Percentiles rank a stretch among this genome's conserved stretches.
Conservation (phyloP, 2,329 filamentous ascomycete species). For the Penicillium aurantiogriseum region DNA sequence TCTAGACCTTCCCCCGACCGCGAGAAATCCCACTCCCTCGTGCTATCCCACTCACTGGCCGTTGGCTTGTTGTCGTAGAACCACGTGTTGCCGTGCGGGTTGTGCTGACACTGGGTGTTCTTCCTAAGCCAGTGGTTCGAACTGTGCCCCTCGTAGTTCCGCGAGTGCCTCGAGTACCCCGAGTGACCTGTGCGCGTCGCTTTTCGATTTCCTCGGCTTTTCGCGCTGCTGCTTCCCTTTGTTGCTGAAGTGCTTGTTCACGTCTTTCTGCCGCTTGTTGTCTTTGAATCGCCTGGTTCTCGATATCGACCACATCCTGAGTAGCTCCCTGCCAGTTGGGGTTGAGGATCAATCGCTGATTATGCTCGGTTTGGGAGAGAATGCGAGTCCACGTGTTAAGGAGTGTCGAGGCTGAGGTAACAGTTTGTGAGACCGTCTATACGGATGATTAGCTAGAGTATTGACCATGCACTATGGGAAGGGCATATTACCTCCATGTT, state of each 20-base stretch:
- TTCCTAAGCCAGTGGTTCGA: conserved; percentile 35
- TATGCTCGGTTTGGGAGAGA: conserved; percentile 94
- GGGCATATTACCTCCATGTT: conserved; percentile 47
- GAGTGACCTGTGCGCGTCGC: conserved; percentile 36
- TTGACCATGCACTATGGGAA: background rate
- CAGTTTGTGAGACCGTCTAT: conserved; percentile 79
- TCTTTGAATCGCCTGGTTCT: conserved; percentile 71
- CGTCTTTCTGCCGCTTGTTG: conserved; percentile 76
- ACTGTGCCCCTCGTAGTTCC: conserved; percentile 37
- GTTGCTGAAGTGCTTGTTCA: conserved; percentile 73
- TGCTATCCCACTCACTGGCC: conserved; percentile 41
- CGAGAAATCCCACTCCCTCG: conserved; percentile 38
- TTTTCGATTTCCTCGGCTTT: conserved; percentile 52
- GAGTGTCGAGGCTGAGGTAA: conserved; percentile 81
- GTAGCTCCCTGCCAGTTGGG: conserved; percentile 86
- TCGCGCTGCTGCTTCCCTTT: conserved; percentile 65
- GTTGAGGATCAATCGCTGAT: conserved; percentile 85
- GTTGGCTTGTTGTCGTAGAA: conserved; percentile 35
- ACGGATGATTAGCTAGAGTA: background rate
- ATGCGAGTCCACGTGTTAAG: conserved; percentile 96
- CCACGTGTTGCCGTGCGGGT: conserved; percentile 32
- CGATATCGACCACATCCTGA: conserved; percentile 80
- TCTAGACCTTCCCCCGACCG: conserved; percentile 33
- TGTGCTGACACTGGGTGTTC: conserved; percentile 36
- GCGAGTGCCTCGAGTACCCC: conserved; percentile 33